Percentiles rank a stretch among this genome's conserved stretches.
These are phyloP conservation scores for Sporobolomyces phaffii DNA, from an alignment of 768 basidiomycete genomes.

Conservation along the genomic window DNA sequence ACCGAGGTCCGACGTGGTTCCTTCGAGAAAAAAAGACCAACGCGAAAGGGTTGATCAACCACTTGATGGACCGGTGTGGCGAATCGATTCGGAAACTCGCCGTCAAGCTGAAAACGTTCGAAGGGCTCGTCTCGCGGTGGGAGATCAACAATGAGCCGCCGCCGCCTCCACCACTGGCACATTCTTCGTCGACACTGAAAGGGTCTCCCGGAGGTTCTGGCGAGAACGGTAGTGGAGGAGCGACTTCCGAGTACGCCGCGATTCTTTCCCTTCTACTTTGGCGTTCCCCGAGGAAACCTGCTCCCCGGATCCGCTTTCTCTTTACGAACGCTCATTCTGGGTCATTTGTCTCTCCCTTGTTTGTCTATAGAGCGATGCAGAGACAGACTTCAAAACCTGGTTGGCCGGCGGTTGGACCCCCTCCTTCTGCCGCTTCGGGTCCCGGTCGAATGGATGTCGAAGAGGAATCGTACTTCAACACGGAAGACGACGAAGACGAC, in stretches of 20 bases:
- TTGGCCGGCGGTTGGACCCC: slow-evolving; percentile 55
- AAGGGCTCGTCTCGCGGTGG: slow-evolving; percentile 68
- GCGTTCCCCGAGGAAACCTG: not conserved
- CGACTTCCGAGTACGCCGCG: slow-evolving; percentile 1
- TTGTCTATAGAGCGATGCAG: slow-evolving; percentile 26
- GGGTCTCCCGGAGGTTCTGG: slow-evolving; percentile 57
- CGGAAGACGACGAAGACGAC: slow-evolving; percentile 63
- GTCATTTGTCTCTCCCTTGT: not conserved
- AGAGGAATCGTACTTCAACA: slow-evolving; percentile 92
- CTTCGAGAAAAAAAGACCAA: too few relatives aligned
- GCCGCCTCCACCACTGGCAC: slow-evolving; percentile 32
- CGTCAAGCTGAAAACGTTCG: slow-evolving; percentile 60
- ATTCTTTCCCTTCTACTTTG: slow-evolving; percentile 47
- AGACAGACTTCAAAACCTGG: slow-evolving; percentile 44
- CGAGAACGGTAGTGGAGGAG: slow-evolving; percentile 2
- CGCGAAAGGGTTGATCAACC: slow-evolving; percentile 72
- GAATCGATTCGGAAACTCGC: slow-evolving; percentile 58
- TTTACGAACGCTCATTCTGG: not conserved
- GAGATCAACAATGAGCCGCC: slow-evolving; percentile 79
- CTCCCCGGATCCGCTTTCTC: not conserved
- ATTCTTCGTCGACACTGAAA: not conserved
- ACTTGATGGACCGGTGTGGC: slow-evolving; percentile 74
- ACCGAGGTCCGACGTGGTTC: slow-evolving; percentile 51
- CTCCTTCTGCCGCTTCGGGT: not conserved
- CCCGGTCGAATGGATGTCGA: slow-evolving; percentile 49